Percentiles rank a stretch among this genome's conserved stretches.
Evolutionary conservation across 129 eudicot species (phyloP).

Genomic region (Centella asiatica): DNA sequence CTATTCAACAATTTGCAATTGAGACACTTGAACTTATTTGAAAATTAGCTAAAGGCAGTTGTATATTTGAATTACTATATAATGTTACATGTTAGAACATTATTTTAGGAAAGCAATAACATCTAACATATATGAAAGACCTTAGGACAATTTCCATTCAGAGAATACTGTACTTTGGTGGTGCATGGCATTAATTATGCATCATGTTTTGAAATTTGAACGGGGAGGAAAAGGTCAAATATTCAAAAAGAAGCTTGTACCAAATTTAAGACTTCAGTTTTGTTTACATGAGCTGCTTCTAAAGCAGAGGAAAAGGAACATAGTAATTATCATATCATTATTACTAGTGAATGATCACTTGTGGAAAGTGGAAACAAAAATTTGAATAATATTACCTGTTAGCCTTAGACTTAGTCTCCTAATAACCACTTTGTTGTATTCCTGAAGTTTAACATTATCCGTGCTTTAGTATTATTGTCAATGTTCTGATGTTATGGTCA

Average conservation of each 20-base stretch:
- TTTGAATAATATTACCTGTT: background rate
- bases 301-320: background rate
- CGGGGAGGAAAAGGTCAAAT: background rate
- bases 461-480: background rate
- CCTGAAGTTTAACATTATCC: background rate
- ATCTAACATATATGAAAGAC: too few relatives aligned
- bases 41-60: too few relatives aligned
- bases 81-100: too few relatives aligned
- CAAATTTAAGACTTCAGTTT: too few relatives aligned
- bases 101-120: too few relatives aligned
- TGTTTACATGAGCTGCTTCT: background rate
- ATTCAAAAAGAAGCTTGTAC: background rate
- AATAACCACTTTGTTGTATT: background rate
- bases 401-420: background rate
- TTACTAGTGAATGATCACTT: background rate
- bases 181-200: background rate
- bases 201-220: background rate
- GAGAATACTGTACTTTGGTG: background rate
- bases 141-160: too few relatives aligned
- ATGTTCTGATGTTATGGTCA: background rate
- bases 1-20: too few relatives aligned
- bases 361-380: background rate
- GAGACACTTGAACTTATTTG: too few relatives aligned
- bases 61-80: too few relatives aligned
- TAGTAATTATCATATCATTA: background rate